Evolutionary conservation across 257 asterid species (phyloP).

Genomic region (Leptodermis oblonga): DNA sequence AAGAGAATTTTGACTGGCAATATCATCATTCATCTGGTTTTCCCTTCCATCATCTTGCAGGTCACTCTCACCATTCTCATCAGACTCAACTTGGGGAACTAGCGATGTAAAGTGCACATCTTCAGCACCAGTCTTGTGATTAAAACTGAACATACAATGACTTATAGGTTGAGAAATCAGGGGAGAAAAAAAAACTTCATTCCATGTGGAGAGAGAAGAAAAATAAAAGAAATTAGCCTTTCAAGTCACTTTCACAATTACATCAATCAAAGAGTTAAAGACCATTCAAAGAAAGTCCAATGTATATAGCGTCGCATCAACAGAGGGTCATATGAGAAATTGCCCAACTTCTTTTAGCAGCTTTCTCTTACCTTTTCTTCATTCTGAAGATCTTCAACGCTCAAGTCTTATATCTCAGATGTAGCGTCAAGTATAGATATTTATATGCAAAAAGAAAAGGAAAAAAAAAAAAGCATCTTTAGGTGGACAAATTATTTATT

Average conservation of each 20-base stretch:
- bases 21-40: constrained; percentile 32
- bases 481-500: background rate
- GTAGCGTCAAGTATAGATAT: background rate
- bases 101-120: constrained; percentile 81
- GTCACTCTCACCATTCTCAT: constrained; percentile 30
- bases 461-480: background rate
- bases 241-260: background rate
- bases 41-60: constrained; percentile 25
- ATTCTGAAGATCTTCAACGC: background rate
- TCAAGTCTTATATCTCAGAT: background rate
- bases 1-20: constrained; percentile 23
- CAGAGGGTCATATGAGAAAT: background rate
- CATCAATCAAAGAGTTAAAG: background rate
- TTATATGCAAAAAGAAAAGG: too few species aligned
- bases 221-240: background rate
- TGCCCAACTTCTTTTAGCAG: background rate
- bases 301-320: background rate
- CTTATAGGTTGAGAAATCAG: constrained; percentile 12
- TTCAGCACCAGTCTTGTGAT: constrained; percentile 92
- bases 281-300: background rate
- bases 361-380: background rate
- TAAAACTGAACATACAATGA: constrained; percentile 53
- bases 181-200: background rate
- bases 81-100: constrained; percentile 50
- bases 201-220: background rate